These are phyloP conservation scores for Cichorium intybus DNA, from an alignment of 140 eudicot genomes.

Conservation along the genomic window DNA sequence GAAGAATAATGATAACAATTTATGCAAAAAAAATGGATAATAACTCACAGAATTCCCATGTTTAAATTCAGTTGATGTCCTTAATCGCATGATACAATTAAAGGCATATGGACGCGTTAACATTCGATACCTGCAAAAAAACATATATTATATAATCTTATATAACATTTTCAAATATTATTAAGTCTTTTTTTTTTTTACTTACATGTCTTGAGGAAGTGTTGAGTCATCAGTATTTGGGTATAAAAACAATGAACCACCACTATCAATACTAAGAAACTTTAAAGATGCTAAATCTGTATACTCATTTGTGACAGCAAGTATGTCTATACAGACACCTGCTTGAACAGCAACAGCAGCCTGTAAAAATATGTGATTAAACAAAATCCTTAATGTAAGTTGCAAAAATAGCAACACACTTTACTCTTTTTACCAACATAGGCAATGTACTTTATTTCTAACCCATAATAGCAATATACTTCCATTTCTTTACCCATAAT, in stretches of 20 bases:
- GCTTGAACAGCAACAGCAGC: conserved; percentile 99
- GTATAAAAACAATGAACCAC: conserved; percentile 89
- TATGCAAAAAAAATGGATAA: neutral
- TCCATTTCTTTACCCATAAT: too few relatives aligned
- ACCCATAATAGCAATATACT: too few relatives aligned
- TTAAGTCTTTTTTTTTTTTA: neutral
- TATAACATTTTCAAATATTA: neutral
- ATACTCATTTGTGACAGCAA: conserved; percentile 97
- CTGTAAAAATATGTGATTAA: conserved; percentile 50
- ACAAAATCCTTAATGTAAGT: neutral
- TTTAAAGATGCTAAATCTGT: conserved; percentile 95
- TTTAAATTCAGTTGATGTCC: conserved; percentile 87
- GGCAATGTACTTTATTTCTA: too few relatives aligned
- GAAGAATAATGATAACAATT: conserved; percentile 5
- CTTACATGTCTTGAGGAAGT: conserved; percentile 99
- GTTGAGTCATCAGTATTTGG: conserved; percentile 95
- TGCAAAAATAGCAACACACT: neutral
- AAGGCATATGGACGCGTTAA: conserved; percentile 92
- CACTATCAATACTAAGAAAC: conserved; percentile 95
- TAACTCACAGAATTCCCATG: conserved; percentile 78
- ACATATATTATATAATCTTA: neutral
- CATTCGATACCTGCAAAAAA: conserved; percentile 83
- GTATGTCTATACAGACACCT: conserved; percentile 95
- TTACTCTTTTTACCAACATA: neutral
- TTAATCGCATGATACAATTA: conserved; percentile 78